Conservation (phyloP, 179 eudicot genomes). For the Spergularia azorica region DNA sequence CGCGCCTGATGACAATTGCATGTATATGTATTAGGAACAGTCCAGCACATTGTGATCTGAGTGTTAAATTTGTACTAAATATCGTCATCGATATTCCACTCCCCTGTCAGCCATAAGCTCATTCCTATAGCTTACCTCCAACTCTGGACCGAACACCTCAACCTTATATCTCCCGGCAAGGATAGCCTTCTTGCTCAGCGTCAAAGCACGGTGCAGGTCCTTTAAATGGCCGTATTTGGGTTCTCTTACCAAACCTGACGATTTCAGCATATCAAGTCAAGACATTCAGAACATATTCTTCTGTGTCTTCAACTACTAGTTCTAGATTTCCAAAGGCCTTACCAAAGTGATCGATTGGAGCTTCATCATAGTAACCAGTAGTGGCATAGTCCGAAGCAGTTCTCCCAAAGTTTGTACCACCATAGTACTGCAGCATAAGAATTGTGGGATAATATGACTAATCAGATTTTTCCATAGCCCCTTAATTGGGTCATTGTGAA, state of each 20-base stretch:
- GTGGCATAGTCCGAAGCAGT: conserved; percentile 62
- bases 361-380: conserved; percentile 96
- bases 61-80: no score
- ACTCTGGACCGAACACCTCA: conserved; percentile 25
- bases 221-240: conserved; percentile 86
- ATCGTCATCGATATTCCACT: not conserved
- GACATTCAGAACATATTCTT: not conserved
- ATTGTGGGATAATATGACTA: not conserved
- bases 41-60: not conserved
- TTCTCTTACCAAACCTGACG: conserved; percentile 63
- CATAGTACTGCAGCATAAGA: conserved; percentile 56
- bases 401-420: conserved; percentile 90
- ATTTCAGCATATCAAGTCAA: not conserved
- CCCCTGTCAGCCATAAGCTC: not conserved
- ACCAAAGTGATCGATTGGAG: conserved; percentile 94
- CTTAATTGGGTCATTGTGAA: conserved; percentile 1
- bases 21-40: conserved; percentile 9
- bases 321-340: conserved; percentile 5
- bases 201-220: conserved; percentile 73
- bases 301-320: not conserved
- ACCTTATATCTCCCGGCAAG: conserved; percentile 50
- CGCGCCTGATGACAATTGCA: conserved; percentile 43
- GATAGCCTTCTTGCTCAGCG: conserved; percentile 57
- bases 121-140: conserved; percentile 46
- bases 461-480: not conserved